Evolutionary conservation across 2,329 filamentous ascomycete species (phyloP), one percentile per base, ranked within the genome.

Genomic region (Sporothrix pallida): DNA sequence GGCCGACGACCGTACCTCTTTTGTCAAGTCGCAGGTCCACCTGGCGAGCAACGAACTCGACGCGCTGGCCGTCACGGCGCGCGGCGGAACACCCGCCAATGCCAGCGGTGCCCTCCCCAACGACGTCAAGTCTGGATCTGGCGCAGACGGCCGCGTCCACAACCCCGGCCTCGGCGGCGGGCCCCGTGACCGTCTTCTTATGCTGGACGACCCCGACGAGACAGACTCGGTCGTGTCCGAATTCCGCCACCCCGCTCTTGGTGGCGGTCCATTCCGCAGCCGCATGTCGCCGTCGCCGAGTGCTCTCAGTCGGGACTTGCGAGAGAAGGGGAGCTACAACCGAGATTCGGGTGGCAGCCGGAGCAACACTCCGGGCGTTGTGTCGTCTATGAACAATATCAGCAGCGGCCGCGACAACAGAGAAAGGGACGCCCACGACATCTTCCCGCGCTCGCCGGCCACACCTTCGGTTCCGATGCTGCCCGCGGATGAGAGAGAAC

Each of bases 21-120:
- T 97, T 84, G 95, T 96, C 88, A 96, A 96, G 84, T 95, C 93
- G 37, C 91, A 94, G 79, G 91, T 92, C 8, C 89, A 93, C 78
- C 85, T 96, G 13, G 82, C 82, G 44, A 92, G 90, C 17, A 95
- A 92, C 2, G 93, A 97, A 82, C 86, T 97, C 67, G 93, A 96
- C 80, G 93, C 93, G 1, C 86, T 96, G 72, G 93, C 92, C 77
- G 92, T 91, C 23, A 95, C 93, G 15, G 93, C 93, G 26, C 90
- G 93, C 78, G 93, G 93, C 74, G 92, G 95, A 78, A 91, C 62
- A 5, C 62, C 62, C 6, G 37, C 54, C 13, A 17, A 26, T 15
- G 42, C 8, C 42, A 13, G 54, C 54, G 6, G 54, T 37, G 6
- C 2, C n/a, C 31, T 31, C 20, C 7, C 37, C 5, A 17, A 44